phyloP scores from a whole-genome alignment of 2,329 filamentous ascomycete species.

The Cordyceps pruinosa region DNA sequence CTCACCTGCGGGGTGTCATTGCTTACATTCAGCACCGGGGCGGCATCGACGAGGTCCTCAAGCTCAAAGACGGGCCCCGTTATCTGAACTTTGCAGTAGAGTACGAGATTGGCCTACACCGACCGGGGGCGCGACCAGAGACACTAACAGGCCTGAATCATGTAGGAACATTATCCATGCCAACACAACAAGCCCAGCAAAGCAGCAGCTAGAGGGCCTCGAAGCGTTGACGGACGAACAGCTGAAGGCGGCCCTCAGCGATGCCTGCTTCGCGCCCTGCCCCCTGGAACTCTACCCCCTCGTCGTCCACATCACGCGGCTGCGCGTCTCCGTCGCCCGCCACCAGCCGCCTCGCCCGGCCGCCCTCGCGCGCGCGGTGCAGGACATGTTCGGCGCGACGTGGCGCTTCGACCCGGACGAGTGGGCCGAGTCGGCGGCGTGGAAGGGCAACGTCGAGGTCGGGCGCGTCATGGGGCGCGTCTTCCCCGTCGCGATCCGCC shows the following conservation, averaged over 20 bases:
- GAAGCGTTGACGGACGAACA: neutral
- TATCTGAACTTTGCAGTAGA: neutral
- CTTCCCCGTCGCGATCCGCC: neutral
- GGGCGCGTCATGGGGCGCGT: neutral
- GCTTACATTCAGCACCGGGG: neutral
- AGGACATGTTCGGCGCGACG: neutral
- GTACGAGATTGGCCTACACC: neutral
- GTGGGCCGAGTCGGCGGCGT: neutral
- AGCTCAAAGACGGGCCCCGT: neutral
- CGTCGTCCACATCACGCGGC: neutral
- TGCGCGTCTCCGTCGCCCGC: neutral
- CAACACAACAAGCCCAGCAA: neutral
- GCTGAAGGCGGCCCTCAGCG: neutral
- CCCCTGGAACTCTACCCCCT: neutral
- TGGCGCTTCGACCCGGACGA: neutral
- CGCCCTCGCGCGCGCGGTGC: neutral
- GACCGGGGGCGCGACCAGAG: neutral
- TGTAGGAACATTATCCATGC: conserved; percentile 2
- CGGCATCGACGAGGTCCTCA: neutral
- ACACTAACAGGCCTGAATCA: neutral
- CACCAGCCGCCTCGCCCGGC: neutral
- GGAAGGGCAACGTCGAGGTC: neutral
- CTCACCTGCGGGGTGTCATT: neutral
- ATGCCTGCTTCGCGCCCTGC: conserved; percentile 1
- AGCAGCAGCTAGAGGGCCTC: neutral